phyloP scores from a whole-genome alignment of 306 rosid species.

The Casuarina equisetifolia region DNA sequence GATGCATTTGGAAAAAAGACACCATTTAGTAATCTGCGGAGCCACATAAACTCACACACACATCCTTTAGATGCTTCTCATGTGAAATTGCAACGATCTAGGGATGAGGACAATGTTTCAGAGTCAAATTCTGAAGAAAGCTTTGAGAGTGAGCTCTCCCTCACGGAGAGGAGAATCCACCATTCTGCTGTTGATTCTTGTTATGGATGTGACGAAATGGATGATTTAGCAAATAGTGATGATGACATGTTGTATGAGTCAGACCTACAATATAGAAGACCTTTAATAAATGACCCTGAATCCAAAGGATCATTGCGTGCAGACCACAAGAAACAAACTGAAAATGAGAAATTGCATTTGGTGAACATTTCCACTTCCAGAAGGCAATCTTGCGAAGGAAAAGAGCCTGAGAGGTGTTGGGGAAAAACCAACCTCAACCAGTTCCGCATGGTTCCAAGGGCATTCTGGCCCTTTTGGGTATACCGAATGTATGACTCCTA shows the following conservation, averaged over 20 bases:
- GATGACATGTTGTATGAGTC: conserved; percentile 46
- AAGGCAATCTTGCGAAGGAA: conserved; percentile 42
- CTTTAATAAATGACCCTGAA: conserved; percentile 42
- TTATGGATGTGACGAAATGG: conserved; percentile 41
- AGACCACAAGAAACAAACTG: conserved; percentile 39
- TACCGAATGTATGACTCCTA: conserved; percentile 89
- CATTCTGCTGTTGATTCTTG: conserved; percentile 46
- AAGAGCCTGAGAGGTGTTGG: conserved; percentile 30
- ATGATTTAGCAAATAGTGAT: conserved; percentile 54
- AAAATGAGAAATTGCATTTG: conserved; percentile 34
- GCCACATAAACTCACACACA: conserved; percentile 13
- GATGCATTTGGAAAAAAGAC: conserved; percentile 61
- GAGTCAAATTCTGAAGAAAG: conserved; percentile 71
- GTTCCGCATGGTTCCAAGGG: conserved; percentile 56
- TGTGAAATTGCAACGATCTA: conserved; percentile 34
- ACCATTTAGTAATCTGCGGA: conserved; percentile 33
- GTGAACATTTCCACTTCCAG: conserved; percentile 52
- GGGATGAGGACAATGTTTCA: conserved; percentile 46
- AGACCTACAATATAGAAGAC: conserved; percentile 41
- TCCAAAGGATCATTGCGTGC: conserved; percentile 38
- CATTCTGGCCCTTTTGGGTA: conserved; percentile 87
- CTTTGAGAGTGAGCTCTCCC: conserved; percentile 66
- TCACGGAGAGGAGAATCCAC: conserved; percentile 58
- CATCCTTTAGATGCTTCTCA: conserved; percentile 37
- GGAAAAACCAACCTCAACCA: conserved; percentile 33